Evolutionary conservation across 768 basidiomycete species (phyloP).

Genomic region (Lyophyllum semitale): DNA sequence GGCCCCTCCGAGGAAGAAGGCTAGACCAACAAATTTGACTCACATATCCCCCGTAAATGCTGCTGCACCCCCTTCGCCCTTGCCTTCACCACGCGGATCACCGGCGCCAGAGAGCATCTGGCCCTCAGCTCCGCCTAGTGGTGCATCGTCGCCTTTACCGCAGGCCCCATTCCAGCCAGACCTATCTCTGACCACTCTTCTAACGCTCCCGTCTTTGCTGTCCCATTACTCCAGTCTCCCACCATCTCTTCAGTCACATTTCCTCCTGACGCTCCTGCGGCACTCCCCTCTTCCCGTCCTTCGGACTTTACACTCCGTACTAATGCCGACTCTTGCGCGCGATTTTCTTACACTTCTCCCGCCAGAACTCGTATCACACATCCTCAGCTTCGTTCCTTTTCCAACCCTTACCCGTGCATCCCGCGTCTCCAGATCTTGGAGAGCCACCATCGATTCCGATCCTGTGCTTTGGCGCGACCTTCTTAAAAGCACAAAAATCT

Average conservation of each 20-base stretch:
- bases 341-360: constrained; percentile 94
- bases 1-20: constrained; percentile 75
- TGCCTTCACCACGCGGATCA: constrained; percentile 85
- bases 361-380: constrained; percentile 86
- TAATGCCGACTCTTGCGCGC: constrained; percentile 88
- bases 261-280: constrained; percentile 88
- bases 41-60: constrained; percentile 66
- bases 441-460: constrained; percentile 89
- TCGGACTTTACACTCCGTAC: constrained; percentile 83
- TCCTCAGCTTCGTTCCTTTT: constrained; percentile 84
- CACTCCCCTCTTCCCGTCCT: constrained; percentile 91
- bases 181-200: constrained; percentile 76
- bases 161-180: constrained; percentile 81
- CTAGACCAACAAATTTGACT: constrained; percentile 59
- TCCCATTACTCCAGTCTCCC: constrained; percentile 81
- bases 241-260: constrained; percentile 84
- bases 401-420: constrained; percentile 83
- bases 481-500: constrained; percentile 79
- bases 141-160: constrained; percentile 67
- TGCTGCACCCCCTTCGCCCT: constrained; percentile 81
- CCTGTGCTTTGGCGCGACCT: constrained; percentile 88
- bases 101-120: constrained; percentile 75
- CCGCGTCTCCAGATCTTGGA: constrained; percentile 88
- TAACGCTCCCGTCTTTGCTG: constrained; percentile 84
- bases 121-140: constrained; percentile 83